Evolutionary conservation across 2,329 filamentous ascomycete genomes (phyloP).

Genomic region (Fusarium vanettenii): DNA sequence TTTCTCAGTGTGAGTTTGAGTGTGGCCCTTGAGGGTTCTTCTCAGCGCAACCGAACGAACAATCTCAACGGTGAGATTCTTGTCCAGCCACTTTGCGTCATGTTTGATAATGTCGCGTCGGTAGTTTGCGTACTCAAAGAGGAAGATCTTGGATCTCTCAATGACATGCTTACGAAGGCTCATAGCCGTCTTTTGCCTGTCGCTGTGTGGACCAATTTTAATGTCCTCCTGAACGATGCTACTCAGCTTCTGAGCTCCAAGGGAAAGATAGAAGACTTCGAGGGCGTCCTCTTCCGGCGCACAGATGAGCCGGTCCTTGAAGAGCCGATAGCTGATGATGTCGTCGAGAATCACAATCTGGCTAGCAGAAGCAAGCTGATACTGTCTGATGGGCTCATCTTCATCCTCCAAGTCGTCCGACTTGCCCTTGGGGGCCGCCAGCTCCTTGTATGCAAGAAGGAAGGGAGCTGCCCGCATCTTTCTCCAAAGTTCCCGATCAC

Average conservation of each 20-base stretch:
- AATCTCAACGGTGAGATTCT: constrained; percentile 80
- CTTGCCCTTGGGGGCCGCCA: constrained; percentile 62
- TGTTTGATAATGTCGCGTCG: constrained; percentile 82
- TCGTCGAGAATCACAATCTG: constrained; percentile 87
- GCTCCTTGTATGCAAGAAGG: constrained; percentile 85
- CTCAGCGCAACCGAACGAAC: constrained; percentile 83
- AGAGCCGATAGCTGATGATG: constrained; percentile 87
- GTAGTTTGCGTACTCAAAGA: constrained; percentile 80
- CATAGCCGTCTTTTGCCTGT: constrained; percentile 75
- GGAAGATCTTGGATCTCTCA: constrained; percentile 88
- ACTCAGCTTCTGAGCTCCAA: constrained; percentile 83
- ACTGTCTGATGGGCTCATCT: constrained; percentile 77
- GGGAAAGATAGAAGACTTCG: constrained; percentile 84
- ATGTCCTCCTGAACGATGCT: constrained; percentile 82
- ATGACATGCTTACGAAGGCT: constrained; percentile 83
- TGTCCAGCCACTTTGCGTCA: constrained; percentile 90
- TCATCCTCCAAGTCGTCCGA: constrained; percentile 68
- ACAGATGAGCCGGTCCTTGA: constrained; percentile 85
- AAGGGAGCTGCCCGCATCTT: constrained; percentile 82
- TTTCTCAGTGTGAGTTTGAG: constrained; percentile 78
- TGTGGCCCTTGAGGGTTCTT: constrained; percentile 78
- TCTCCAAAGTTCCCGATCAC: constrained; percentile 81
- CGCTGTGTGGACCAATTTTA: constrained; percentile 73
- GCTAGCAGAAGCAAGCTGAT: constrained; percentile 77
- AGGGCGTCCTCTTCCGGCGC: constrained; percentile 90